phyloP scores from a whole-genome alignment of 805 yeast species.

The Spathaspora sp. region DNA sequence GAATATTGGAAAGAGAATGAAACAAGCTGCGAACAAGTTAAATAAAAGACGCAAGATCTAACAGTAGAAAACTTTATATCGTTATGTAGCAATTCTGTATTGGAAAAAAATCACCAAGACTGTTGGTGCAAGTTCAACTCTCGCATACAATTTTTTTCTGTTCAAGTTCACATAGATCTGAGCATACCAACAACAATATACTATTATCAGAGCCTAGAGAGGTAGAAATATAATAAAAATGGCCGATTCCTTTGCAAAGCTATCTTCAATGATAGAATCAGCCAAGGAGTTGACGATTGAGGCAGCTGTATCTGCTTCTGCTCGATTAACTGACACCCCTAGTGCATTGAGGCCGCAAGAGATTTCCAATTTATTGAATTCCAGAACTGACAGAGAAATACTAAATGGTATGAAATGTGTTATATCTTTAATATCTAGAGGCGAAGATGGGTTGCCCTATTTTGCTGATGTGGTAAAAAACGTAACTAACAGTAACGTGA shows the following conservation, averaged over 20 bases:
- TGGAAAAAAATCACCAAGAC: background rate
- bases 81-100: background rate
- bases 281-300: conserved; percentile 77
- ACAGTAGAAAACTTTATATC: conserved; percentile 1
- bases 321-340: conserved; percentile 61
- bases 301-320: conserved; percentile 78
- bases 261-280: conserved; percentile 72
- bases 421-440: conserved; percentile 34
- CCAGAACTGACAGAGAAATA: conserved; percentile 57
- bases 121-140: background rate
- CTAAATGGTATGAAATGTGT: conserved; percentile 41
- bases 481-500: conserved; percentile 61
- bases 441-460: conserved; percentile 37
- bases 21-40: conserved; percentile 52
- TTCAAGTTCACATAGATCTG: background rate
- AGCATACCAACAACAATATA: background rate
- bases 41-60: conserved; percentile 17
- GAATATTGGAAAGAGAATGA: conserved; percentile 57
- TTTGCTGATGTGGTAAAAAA: conserved; percentile 91
- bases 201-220: background rate
- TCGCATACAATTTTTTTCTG: background rate
- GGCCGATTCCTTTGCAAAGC: conserved; percentile 51
- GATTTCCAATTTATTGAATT: conserved; percentile 60
- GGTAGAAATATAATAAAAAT: conserved; percentile 11
- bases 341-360: conserved; percentile 60